A percentile compares a stretch with the other conserved stretches of the same genome.
phyloP scores from a whole-genome alignment of 2,329 filamentous ascomycete genomes.

The Talaromyces sp. region DNA sequence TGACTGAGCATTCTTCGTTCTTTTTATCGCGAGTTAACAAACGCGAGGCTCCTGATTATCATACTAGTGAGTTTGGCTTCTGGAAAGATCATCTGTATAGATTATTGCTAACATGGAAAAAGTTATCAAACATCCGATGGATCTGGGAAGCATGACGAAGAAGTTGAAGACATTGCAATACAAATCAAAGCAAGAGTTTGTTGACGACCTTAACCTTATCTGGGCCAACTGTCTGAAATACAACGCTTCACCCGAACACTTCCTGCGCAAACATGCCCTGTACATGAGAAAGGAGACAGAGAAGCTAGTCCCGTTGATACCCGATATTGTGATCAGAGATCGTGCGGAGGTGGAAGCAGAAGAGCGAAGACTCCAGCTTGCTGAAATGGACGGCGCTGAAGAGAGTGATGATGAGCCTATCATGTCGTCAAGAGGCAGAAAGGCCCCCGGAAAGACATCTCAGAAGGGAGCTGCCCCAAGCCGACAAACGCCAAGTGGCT shows the following conservation, averaged over 20 bases:
- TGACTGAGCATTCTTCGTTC: conserved; percentile 94
- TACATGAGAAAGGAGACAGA: conserved; percentile 97
- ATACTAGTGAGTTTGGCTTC: conserved; percentile 61
- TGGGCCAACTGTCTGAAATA: conserved; percentile 97
- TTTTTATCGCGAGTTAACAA: conserved; percentile 95
- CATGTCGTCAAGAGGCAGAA: conserved; percentile 92
- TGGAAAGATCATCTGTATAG: neutral
- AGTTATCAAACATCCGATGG: conserved; percentile 97
- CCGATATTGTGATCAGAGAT: conserved; percentile 83
- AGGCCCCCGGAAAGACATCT: conserved; percentile 73
- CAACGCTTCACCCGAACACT: conserved; percentile 83
- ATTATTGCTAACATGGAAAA: conserved; percentile 22
- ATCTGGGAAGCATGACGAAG: conserved; percentile 96
- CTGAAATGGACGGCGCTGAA: conserved; percentile 76
- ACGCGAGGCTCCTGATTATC: conserved; percentile 92
- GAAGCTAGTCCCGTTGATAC: conserved; percentile 90
- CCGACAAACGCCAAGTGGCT: conserved; percentile 68
- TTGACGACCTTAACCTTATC: conserved; percentile 86
- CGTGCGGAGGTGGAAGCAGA: conserved; percentile 92
- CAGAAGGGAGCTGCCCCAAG: conserved; percentile 60
- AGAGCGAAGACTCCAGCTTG: conserved; percentile 70
- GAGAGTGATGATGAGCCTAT: conserved; percentile 97
- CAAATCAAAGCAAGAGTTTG: conserved; percentile 90
- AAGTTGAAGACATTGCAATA: conserved; percentile 78
- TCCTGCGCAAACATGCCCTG: conserved; percentile 83